These are phyloP conservation scores for Podaxis rugospora DNA, from an alignment of 768 basidiomycete species.

Conservation along the genomic window DNA sequence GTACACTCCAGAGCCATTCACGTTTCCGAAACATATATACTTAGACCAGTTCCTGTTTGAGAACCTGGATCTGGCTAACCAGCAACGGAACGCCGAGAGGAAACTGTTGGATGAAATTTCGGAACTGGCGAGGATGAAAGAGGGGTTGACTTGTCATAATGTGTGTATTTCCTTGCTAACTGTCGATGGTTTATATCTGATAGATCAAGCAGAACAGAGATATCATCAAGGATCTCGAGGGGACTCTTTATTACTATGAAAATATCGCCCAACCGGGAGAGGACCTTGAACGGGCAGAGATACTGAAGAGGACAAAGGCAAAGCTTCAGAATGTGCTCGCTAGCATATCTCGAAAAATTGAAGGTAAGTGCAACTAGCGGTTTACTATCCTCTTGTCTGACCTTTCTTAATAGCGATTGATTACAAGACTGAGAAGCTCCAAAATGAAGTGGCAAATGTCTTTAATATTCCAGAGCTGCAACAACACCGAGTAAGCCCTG, in stretches of 20 bases:
- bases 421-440: conserved; percentile 38
- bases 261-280: conserved; percentile 49
- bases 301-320: conserved; percentile 36
- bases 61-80: conserved; percentile 43
- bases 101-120: conserved; percentile 45
- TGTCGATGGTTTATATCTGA: background rate
- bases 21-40: conserved; percentile 62
- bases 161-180: conserved; percentile 32
- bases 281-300: conserved; percentile 40
- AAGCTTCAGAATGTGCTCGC: conserved; percentile 52
- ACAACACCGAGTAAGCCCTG: conserved; percentile 43
- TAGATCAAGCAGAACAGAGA: conserved; percentile 48
- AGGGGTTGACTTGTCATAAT: conserved; percentile 46
- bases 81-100: conserved; percentile 31
- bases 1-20: conserved; percentile 38
- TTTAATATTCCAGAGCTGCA: conserved; percentile 67
- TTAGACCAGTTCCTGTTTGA: conserved; percentile 68
- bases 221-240: conserved; percentile 54
- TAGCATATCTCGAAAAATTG: conserved; percentile 47
- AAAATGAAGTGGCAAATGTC: conserved; percentile 36
- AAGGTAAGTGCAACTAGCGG: conserved; percentile 34
- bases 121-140: conserved; percentile 39
- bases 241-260: conserved; percentile 69
- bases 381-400: background rate
- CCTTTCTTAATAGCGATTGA: conserved; percentile 44